phyloP scores from a whole-genome alignment of 768 basidiomycete genomes.

The Peribolospora kevripleyi region DNA sequence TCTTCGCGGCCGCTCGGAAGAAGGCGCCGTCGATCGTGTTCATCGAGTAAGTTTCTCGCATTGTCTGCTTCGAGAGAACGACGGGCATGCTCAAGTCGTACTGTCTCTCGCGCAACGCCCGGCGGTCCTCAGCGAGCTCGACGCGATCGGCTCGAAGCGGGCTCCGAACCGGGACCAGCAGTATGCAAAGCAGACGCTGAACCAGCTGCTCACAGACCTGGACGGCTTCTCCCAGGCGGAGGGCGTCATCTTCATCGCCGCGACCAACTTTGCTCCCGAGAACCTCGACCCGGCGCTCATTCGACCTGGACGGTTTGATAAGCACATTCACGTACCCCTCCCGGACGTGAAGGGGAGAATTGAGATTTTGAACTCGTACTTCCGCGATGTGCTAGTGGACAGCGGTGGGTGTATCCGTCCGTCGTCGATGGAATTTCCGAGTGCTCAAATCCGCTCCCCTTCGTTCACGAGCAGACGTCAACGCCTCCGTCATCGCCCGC shows the following conservation, averaged over 20 bases:
- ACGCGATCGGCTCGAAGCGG: slow-evolving; percentile 27
- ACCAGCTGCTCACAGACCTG: slow-evolving; percentile 89
- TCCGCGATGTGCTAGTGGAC: not conserved
- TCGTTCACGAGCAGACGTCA: slow-evolving; percentile 33
- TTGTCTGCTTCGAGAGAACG: too few species aligned
- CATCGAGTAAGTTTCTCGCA: slow-evolving; percentile 26
- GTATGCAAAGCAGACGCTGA: slow-evolving; percentile 37
- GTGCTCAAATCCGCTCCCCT: slow-evolving; percentile 8
- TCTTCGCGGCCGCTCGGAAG: slow-evolving; percentile 81
- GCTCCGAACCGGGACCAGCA: slow-evolving; percentile 44
- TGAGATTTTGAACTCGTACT: slow-evolving; percentile 42
- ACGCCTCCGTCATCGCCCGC: slow-evolving; percentile 66
- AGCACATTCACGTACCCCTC: slow-evolving; percentile 69
- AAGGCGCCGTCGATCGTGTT: slow-evolving; percentile 94
- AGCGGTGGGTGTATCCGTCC: not conserved
- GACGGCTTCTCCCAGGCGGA: slow-evolving; percentile 80
- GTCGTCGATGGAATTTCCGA: not conserved
- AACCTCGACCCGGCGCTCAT: slow-evolving; percentile 84
- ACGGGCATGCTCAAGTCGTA: too few species aligned
- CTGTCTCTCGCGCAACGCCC: too few species aligned
- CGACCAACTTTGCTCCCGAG: slow-evolving; percentile 73
- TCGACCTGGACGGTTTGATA: slow-evolving; percentile 88
- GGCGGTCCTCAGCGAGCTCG: slow-evolving; percentile 16
- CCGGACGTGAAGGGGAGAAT: slow-evolving; percentile 81
- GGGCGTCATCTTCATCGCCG: slow-evolving; percentile 79